These are phyloP conservation scores for Arachnopeziza araneosa DNA, from an alignment of 2,329 filamentous ascomycete species.

Conservation along the genomic window DNA sequence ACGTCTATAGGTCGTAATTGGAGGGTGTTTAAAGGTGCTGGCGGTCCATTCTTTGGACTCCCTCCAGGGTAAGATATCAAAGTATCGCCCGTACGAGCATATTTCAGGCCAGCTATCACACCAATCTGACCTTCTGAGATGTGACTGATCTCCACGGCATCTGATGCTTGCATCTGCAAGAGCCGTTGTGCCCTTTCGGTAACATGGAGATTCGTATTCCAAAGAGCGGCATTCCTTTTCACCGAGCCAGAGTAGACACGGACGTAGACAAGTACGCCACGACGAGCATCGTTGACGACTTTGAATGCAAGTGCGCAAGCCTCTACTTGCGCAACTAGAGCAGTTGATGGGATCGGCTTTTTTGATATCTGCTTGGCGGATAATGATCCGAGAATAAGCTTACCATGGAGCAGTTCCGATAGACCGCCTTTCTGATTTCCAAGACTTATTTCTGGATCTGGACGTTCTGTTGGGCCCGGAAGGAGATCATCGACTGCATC, in stretches of 20 bases:
- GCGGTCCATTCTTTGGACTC: slow-evolving; percentile 56
- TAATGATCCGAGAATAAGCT: slow-evolving; percentile 35
- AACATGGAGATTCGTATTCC: slow-evolving; percentile 79
- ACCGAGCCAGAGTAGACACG: slow-evolving; percentile 84
- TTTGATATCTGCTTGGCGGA: slow-evolving; percentile 31
- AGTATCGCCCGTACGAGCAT: slow-evolving; percentile 90
- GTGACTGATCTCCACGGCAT: slow-evolving; percentile 76
- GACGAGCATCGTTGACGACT: slow-evolving; percentile 80
- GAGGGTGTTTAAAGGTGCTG: slow-evolving; percentile 63
- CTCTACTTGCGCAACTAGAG: slow-evolving; percentile 46
- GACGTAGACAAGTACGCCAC: slow-evolving; percentile 86
- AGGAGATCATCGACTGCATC: slow-evolving; percentile 85
- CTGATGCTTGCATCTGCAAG: slow-evolving; percentile 83
- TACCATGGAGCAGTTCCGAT: slow-evolving; percentile 41
- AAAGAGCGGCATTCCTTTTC: slow-evolving; percentile 67
- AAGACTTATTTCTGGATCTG: slow-evolving; percentile 71
- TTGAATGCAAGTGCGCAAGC: slow-evolving; percentile 78
- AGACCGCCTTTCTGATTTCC: slow-evolving; percentile 52
- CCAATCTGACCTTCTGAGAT: slow-evolving; percentile 88
- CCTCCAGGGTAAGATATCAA: slow-evolving; percentile 66
- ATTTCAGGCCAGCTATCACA: slow-evolving; percentile 83
- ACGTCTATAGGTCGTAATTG: slow-evolving; percentile 85
- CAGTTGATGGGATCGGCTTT: slow-evolving; percentile 35
- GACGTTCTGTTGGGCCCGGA: slow-evolving; percentile 74
- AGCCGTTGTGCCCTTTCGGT: slow-evolving; percentile 76